These are phyloP conservation scores for Malus hybrid DNA, from an alignment of 331 rosid genomes.

Conservation along the genomic window DNA sequence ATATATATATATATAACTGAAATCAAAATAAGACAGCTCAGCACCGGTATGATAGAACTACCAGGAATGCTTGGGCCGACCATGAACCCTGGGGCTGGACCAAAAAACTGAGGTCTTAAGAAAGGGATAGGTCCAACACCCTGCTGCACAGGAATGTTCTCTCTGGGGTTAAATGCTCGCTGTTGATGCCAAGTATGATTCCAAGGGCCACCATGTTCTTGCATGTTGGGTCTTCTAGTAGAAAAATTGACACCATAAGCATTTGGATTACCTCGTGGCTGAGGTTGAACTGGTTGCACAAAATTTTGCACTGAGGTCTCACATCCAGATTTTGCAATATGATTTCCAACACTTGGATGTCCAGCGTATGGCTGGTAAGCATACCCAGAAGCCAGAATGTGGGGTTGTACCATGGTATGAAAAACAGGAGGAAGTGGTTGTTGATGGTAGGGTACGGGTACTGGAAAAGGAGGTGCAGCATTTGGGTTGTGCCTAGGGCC, in stretches of 20 bases:
- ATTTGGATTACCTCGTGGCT: constrained; percentile 54
- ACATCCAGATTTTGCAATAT: constrained; percentile 49
- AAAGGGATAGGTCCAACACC: constrained; percentile 75
- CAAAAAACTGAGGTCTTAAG: constrained; percentile 53
- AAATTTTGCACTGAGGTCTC: constrained; percentile 53
- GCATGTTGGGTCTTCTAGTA: constrained; percentile 59
- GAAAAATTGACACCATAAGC: constrained; percentile 43
- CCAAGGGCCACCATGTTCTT: constrained; percentile 55
- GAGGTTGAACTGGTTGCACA: constrained; percentile 52
- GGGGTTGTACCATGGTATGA: constrained; percentile 60
- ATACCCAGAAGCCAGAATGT: constrained; percentile 58
- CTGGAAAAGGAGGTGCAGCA: constrained; percentile 52
- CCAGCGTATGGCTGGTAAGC: constrained; percentile 55
- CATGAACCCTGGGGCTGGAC: constrained; percentile 73
- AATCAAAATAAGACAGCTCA: background rate
- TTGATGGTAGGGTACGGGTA: constrained; percentile 52
- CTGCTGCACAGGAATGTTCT: constrained; percentile 58
- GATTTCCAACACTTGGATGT: constrained; percentile 54
- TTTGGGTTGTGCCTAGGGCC: constrained; percentile 50
- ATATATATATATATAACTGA: background rate
- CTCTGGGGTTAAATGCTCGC: constrained; percentile 51
- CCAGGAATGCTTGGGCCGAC: constrained; percentile 76
- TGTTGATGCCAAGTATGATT: constrained; percentile 78
- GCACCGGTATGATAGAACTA: constrained; percentile 19
- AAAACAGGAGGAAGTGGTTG: constrained; percentile 44